Conservation (phyloP, 2,329 filamentous ascomycete genomes). For the Clarireedia sp. region DNA sequence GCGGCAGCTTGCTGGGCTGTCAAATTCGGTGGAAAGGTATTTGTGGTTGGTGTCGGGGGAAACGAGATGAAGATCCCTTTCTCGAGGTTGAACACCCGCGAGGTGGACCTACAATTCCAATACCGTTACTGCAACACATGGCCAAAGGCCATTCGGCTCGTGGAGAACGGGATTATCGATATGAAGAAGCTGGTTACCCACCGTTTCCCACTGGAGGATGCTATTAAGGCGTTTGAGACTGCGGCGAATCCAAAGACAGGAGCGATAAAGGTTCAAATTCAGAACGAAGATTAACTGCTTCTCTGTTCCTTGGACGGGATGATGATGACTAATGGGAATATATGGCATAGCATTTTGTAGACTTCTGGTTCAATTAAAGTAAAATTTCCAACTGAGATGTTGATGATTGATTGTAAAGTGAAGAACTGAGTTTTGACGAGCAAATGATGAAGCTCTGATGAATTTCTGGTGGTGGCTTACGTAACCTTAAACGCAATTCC, state of each 20-base stretch:
- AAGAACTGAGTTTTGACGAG: background rate
- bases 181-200: constrained; percentile 80
- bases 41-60: constrained; percentile 91
- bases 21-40: constrained; percentile 95
- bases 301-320: background rate
- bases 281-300: constrained; percentile 41
- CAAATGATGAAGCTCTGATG: background rate
- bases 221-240: constrained; percentile 81
- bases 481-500: constrained; percentile 6
- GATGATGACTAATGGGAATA: background rate
- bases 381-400: background rate
- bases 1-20: constrained; percentile 78
- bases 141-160: constrained; percentile 83
- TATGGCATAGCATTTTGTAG: constrained; percentile 12
- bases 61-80: constrained; percentile 95
- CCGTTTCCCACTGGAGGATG: constrained; percentile 77
- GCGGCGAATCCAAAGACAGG: constrained; percentile 82
- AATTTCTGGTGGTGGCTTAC: constrained; percentile 2
- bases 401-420: background rate
- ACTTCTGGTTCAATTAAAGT: background rate
- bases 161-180: constrained; percentile 78
- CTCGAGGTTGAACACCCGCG: constrained; percentile 82
- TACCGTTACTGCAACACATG: constrained; percentile 96
- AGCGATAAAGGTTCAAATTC: constrained; percentile 97
- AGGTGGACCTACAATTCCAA: constrained; percentile 93